Evolutionary conservation across 176 grass and related monocot genomes (phyloP).

Genomic region (Juncus inflexus): DNA sequence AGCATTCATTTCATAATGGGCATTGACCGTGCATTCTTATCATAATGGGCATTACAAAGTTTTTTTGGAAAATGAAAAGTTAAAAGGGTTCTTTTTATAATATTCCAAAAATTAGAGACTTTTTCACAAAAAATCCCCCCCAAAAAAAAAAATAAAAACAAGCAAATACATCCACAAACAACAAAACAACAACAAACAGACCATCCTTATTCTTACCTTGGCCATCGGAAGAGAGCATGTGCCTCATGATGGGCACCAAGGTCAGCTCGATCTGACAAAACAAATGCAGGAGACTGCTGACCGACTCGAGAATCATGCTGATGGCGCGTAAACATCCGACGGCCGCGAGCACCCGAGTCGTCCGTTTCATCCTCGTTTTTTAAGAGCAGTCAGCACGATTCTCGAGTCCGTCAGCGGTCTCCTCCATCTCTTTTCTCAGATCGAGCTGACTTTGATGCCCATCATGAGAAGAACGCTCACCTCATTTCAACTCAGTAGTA

Average conservation of each 20-base stretch:
- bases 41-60: no score
- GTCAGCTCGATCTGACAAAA: constrained; percentile 73
- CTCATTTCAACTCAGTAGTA: background rate
- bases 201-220: constrained; percentile 49
- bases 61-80: no score
- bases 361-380: constrained; percentile 66
- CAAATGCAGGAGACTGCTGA: constrained; percentile 79
- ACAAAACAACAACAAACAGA: no score
- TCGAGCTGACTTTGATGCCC: constrained; percentile 69
- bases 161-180: no score
- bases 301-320: constrained; percentile 85
- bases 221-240: constrained; percentile 75
- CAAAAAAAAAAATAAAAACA: no score
- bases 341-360: constrained; percentile 83
- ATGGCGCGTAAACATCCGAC: constrained; percentile 85
- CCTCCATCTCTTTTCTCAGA: constrained; percentile 70
- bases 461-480: constrained; percentile 49
- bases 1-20: constrained; percentile 84
- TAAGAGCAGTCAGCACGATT: constrained; percentile 86
- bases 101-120: no score
- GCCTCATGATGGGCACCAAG: constrained; percentile 73
- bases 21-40: background rate
- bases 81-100: constrained; percentile 5
- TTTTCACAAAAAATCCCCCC: no score
- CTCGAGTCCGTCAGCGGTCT: constrained; percentile 86